Base-by-base conservation (phyloP, 352 stramenopile genomes). In the Globisporangium yorkense region DNA sequence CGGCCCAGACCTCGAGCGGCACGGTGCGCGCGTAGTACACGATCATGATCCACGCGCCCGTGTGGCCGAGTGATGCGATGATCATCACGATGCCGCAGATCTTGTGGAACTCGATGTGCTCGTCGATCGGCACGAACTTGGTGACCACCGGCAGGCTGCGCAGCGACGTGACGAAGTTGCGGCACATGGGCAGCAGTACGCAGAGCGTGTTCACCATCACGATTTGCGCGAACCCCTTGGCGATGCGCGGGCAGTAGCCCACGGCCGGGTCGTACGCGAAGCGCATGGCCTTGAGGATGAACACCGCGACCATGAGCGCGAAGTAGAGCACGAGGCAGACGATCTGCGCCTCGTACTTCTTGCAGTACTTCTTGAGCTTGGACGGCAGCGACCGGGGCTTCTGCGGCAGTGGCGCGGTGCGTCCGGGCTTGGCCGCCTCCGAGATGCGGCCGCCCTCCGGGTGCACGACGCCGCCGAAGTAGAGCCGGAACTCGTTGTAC, bases 121-220 rank as follows among this genome's bases (percentile, higher is more conserved):
- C 60, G 57, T 89, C 81, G 35, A 91, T 62, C 4, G 82, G 83
- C 6, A 90, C 57, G 29, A 81, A 60, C 15, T 75, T 70, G 10
- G 77, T 68, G 21, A 89, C 66, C 8, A 84, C 60, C n/a, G 64
- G 59, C 0, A 77, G 54, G 7, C 65, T 72, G 3, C 81, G 77
- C 24, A 87, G 55, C 7, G 66, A 67, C 46, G 76, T 80, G 33
- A 92, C 63, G 31, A 92, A 80, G 48, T 77, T 82, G 44, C 78
- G 78, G 33, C 83, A 91, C 73, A 92, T 87, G 2, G 83, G 78
- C 18, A 92, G 56, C 58, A 92, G 59, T 7, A 92, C 74, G 52
- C 86, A 89, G 48, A 80, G 71, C 20, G 79, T 87, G 63, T 90
- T 86, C 16, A 92, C 74, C 66, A 89, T 72, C 51, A 81, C 71